These are phyloP conservation scores for Triticum turgidum DNA, from an alignment of 176 grass and related monocot species.

Conservation along the genomic window DNA sequence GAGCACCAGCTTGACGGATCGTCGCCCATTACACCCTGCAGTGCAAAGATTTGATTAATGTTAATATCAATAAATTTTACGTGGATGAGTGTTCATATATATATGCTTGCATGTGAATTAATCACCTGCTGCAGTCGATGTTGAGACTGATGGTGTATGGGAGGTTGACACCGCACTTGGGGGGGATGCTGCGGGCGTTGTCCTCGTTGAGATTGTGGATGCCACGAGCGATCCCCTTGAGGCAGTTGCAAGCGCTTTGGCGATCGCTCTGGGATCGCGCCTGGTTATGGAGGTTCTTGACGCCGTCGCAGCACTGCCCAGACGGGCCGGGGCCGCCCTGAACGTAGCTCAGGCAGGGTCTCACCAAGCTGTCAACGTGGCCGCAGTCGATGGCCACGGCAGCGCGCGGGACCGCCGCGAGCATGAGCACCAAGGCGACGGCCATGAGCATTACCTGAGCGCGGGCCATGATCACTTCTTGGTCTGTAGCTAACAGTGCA, in stretches of 20 bases:
- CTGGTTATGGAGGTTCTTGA: constrained; percentile 23
- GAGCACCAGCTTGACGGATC: neutral
- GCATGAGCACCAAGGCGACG: constrained; percentile 2
- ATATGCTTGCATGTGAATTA: neutral
- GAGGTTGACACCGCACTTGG: constrained; percentile 55
- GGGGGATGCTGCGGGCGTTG: constrained; percentile 39
- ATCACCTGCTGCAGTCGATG: constrained; percentile 48
- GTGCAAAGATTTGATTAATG: neutral
- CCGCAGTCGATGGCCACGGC: constrained; percentile 32
- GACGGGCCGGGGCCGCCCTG: constrained; percentile 27
- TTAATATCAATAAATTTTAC: neutral
- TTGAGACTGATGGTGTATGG: constrained; percentile 53
- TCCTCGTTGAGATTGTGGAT: constrained; percentile 25
- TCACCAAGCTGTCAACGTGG: constrained; percentile 9
- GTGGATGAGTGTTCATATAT: neutral
- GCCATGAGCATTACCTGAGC: neutral
- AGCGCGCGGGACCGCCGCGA: neutral
- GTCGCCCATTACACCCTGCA: neutral
- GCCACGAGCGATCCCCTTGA: constrained; percentile 17
- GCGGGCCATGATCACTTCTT: constrained; percentile 17
- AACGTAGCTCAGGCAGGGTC: constrained; percentile 44
- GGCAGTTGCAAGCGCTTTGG: constrained; percentile 41
- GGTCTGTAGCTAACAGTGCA: neutral
- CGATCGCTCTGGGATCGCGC: constrained; percentile 25
- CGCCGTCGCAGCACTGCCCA: constrained; percentile 23